Evolutionary conservation across 495 filamentous ascomycete genomes (phyloP).

Genomic region (Trichocladium uniseriatum): DNA sequence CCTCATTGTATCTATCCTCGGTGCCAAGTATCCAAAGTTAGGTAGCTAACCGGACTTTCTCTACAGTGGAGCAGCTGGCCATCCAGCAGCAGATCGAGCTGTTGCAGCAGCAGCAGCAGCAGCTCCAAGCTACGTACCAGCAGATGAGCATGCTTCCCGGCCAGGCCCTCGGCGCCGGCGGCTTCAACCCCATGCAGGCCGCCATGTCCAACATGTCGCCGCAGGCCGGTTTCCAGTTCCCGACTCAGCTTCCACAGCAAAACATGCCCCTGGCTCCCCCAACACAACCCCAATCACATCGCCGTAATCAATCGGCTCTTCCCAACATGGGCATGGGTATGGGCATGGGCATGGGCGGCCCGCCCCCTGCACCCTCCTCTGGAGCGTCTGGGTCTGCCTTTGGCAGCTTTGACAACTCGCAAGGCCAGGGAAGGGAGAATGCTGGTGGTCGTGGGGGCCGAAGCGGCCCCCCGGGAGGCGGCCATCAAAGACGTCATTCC

Average conservation of each 20-base stretch:
- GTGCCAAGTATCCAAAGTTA: background rate
- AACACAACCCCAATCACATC: conserved; percentile 74
- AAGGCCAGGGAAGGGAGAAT: conserved; percentile 61
- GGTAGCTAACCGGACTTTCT: conserved; percentile 22
- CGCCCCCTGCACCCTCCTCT: conserved; percentile 93
- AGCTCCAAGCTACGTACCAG: conserved; percentile 90
- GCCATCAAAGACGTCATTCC: conserved; percentile 91
- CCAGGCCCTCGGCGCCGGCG: conserved; percentile 60
- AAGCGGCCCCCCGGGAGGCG: conserved; percentile 57
- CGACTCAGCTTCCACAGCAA: conserved; percentile 67
- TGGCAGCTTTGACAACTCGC: conserved; percentile 61
- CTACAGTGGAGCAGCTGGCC: conserved; percentile 90
- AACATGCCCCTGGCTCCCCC: conserved; percentile 64
- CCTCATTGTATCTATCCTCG: background rate
- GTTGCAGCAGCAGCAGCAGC: conserved; percentile 96
- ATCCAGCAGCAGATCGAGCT: conserved; percentile 98
- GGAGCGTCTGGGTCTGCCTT: conserved; percentile 77
- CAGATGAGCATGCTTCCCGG: conserved; percentile 91
- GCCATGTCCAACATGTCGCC: conserved; percentile 69
- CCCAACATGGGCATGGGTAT: conserved; percentile 86
- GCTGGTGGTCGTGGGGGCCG: conserved; percentile 63
- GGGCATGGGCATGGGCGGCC: conserved; percentile 28
- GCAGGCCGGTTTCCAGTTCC: conserved; percentile 85
- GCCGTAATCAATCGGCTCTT: conserved; percentile 94
- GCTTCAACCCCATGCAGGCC: conserved; percentile 58